Evolutionary conservation across 176 grass and related monocot genomes (phyloP), one percentile per base, ranked within the genome.

Genomic region (Cymbopogon citratus): DNA sequence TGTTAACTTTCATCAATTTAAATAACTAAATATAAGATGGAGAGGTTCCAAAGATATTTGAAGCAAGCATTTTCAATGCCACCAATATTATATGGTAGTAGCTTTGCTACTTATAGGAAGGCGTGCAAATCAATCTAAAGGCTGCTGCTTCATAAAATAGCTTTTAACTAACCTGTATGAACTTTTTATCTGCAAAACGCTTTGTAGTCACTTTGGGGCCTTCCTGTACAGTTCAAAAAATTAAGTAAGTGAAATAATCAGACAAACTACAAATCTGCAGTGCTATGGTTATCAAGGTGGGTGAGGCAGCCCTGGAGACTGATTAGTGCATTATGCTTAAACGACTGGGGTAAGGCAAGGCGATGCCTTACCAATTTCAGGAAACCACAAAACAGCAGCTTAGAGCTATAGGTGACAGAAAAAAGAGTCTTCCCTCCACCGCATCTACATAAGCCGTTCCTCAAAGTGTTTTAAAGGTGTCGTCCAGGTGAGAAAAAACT

Each of bases 131-230:
- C 6, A 13, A 79, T 74, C 36, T 60, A 61, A 57, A 38, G 44
- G 15, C 15, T 43, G 36, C 48, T 19, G 16, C 19, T 25, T 71
- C 12, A 12, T 70, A 14, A 15, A 75, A 71, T 73, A 83, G 56
- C 34, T 51, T 9, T 51, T 26, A 18, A 38, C 83, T 21, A 60
- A 83, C 88, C 84, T 90, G 88, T 79, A 86, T 24, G 18, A 77
- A 4, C 39, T n/a, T 79, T 79, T 82, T 38, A 59, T 56, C 34
- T 25, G 12, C 49, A 73, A 86, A 86, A 28, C 78, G 79, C 61
- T 90, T 90, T n/a, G 56, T 61, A 31, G 28, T 67, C 1, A 66
- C 38, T 78, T 90, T 86, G 25, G 80, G 56, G 13, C 88, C 88
- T 66, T 90, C 88, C 88, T 90, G 67, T 61, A 83, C 33, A 61